Base-by-base conservation (phyloP, 768 basidiomycete species). In the Suillus occidentalis region DNA sequence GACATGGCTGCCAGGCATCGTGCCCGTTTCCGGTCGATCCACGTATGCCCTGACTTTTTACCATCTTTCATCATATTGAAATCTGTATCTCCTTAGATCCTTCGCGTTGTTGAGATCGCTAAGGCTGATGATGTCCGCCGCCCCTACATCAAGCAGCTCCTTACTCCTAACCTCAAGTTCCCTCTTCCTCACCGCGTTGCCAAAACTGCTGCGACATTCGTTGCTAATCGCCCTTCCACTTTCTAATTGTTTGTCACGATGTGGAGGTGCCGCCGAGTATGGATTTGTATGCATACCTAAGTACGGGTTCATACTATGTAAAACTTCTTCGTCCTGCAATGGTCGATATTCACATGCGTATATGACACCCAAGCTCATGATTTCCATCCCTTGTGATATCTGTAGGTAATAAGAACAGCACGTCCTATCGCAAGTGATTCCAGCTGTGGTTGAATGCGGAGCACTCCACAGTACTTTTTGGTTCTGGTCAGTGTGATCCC, bases 1-100 rank as follows among this genome's bases (percentile, higher is more conserved):
- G 97, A 99, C 82, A 98, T 99, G 97, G 94, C 97, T 73, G 95
- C 97, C 68, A 87, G 96, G 71, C 97, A 99, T 81, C 95, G 97
- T 82, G 97, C 97, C 69, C 95, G 97, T 78, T 98, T 99, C 90
- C 88, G 97, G 81, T 98, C 94, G 52, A 96, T 99, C 80, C 95
- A 97, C 80, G 94, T 96, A 71, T 68, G 92, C 76, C 12, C 75
- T 56, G 10, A 6, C 62, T 22, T 59, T 47, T 22, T 13, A 37
- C 37, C 10, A 36, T 34, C n/a, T 40, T 40, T 31, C 22, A 6
- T 37, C 61, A 22, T 18, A 12, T 58, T 10, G 36, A 31, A 34
- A 65, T 34, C 18, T 62, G 66, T 52, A 16, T 18, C 50, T 62
- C 9, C 58, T n/a, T 58, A 99, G 95, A 95, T 99, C 78, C 90